Base-by-base conservation (phyloP, 2,329 filamentous ascomycete genomes). In the Epichloe coenophiala region DNA sequence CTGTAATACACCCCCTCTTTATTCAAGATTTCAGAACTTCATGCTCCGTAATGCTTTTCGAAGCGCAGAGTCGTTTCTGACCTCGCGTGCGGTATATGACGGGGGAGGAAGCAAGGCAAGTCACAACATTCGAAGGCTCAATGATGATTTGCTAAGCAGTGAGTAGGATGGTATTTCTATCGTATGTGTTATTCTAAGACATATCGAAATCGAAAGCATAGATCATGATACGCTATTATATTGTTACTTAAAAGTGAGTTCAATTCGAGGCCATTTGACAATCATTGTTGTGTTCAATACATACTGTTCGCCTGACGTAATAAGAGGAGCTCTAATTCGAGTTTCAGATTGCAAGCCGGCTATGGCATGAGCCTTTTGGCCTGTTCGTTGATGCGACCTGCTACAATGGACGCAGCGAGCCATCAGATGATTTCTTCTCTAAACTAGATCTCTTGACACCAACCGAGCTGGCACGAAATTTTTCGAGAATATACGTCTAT, bases 21-120 rank as follows among this genome's bases (percentile, higher is more conserved):
- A 85, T 61, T 84, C 81, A 2, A 71, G 80, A 23, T 86, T 86
- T 56, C 82, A 86, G 56, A 79, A 84, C 56, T 86, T 86, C 58
- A 86, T 86, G 82, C 71, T 86, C 44, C 76, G 77, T 17, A 84
- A 85, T 60, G 81, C 81, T 2, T 81, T 82, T 55, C 74, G 78
- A 38, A 79, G 77, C 56, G 78, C 76, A 0, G 82, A 84, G 56
- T 82, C 80, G 3, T 78, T 82, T 52, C 64, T 82, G 21, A 81
- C 80, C 2, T 77, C 78, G 23, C 73, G 81, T 21, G 81, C 81
- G 27, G 78, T 86, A 12, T 86, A 85, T 59, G 82, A 86, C 59
- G 82, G 82, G 81, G 82, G 82, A 19, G 81, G 85, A 64, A 84
- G 78, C 66, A 84, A 83, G 66, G 77, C 77, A 58, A 15, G 45